Conservation (phyloP, 768 basidiomycete species). For the Lyophyllum shimeji region DNA sequence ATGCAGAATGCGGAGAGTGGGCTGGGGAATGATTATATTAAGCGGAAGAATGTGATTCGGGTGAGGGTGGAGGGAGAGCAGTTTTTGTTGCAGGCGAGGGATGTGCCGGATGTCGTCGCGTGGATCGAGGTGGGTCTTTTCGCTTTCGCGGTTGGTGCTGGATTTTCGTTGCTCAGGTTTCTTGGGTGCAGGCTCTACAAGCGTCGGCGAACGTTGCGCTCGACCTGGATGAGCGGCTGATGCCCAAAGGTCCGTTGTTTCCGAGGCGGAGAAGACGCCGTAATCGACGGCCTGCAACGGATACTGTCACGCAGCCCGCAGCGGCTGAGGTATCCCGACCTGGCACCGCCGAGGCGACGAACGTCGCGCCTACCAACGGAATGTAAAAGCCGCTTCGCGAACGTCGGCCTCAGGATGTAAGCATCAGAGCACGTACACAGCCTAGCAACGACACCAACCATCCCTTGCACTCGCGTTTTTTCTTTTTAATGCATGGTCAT, state of each 20-base stretch:
- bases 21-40: slow-evolving; percentile 90
- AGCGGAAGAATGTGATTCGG: slow-evolving; percentile 91
- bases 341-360: neutral
- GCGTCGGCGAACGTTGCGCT: slow-evolving; percentile 89
- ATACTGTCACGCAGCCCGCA: slow-evolving; percentile 17
- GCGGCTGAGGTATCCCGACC: neutral
- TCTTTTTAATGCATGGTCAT: neutral
- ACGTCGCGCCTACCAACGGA: neutral
- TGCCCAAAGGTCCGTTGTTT: slow-evolving; percentile 89
- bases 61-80: slow-evolving; percentile 94
- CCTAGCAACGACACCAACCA: neutral
- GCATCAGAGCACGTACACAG: neutral
- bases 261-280: slow-evolving; percentile 35
- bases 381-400: neutral
- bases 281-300: neutral
- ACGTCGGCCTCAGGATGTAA: neutral
- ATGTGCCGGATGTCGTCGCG: slow-evolving; percentile 81
- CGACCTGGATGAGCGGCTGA: slow-evolving; percentile 87
- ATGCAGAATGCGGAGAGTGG: slow-evolving; percentile 93
- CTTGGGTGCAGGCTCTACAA: slow-evolving; percentile 67
- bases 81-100: slow-evolving; percentile 88
- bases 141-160: neutral
- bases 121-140: slow-evolving; percentile 84
- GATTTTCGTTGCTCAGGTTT: slow-evolving; percentile 1
- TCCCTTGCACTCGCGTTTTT: too few species aligned